These are phyloP conservation scores for Graphilbum fragrans DNA, from an alignment of 2,329 filamentous ascomycete genomes.

Conservation along the genomic window DNA sequence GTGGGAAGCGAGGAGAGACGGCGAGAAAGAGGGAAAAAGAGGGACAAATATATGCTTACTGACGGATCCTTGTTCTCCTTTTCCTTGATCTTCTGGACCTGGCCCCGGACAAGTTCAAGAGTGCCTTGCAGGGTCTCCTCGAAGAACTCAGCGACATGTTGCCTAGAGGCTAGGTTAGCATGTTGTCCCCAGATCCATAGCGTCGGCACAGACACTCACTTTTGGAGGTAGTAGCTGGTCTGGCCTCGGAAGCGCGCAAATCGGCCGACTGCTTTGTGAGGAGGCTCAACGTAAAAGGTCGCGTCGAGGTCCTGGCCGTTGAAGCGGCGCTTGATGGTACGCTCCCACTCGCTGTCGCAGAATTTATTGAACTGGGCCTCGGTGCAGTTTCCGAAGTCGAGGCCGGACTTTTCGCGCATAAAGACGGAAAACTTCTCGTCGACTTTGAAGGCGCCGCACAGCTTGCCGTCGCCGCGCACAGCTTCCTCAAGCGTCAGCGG, in stretches of 20 bases:
- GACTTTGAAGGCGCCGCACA: constrained; percentile 36
- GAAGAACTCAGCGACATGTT: too few species aligned
- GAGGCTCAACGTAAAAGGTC: not conserved
- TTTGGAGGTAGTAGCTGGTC: too few species aligned
- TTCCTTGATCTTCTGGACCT: constrained; percentile 1
- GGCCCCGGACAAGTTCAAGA: constrained; percentile 24
- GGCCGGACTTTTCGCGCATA: constrained; percentile 28
- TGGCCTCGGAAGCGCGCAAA: too few species aligned
- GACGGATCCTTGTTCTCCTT: constrained; percentile 1
- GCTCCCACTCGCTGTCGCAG: constrained; percentile 27
- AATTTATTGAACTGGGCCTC: constrained; percentile 29
- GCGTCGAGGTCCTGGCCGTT: not conserved
- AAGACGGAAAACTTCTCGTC: constrained; percentile 34
- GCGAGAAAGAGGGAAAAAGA: not conserved
- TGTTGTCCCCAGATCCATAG: too few species aligned
- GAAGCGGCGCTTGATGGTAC: constrained; percentile 17
- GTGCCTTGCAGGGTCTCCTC: constrained; percentile 26
- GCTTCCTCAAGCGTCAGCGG: constrained; percentile 34
- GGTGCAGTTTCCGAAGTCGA: constrained; percentile 28
- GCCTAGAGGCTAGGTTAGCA: too few species aligned
- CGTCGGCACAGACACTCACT: too few species aligned
- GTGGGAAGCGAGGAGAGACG: not conserved
- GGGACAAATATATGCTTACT: not conserved
- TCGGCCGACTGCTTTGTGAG: not conserved
- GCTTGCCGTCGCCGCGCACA: constrained; percentile 33